Conservation (phyloP, 2,329 filamentous ascomycete genomes). For the Pezicula rhizophila region DNA sequence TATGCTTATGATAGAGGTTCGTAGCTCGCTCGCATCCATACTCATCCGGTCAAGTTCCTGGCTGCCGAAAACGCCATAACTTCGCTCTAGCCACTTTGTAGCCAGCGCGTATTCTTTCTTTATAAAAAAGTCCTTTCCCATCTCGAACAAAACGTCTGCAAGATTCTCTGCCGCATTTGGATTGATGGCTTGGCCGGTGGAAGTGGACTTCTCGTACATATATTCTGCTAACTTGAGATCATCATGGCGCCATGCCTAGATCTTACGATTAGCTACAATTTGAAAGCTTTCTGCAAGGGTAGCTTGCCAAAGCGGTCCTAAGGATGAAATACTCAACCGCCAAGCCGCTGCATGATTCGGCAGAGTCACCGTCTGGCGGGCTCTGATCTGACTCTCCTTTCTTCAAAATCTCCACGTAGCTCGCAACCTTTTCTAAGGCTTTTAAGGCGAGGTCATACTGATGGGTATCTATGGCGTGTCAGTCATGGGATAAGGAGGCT, state of each 20-base stretch:
- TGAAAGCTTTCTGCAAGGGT: neutral
- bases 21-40: constrained; percentile 55
- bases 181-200: constrained; percentile 35
- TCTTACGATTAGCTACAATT: neutral
- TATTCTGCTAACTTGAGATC: constrained; percentile 72
- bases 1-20: constrained; percentile 59
- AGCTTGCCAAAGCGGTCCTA: constrained; percentile 48
- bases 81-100: constrained; percentile 67
- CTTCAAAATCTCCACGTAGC: constrained; percentile 41
- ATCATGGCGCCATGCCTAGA: constrained; percentile 67
- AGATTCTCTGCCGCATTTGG: constrained; percentile 51
- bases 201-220: constrained; percentile 59
- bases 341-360: constrained; percentile 25
- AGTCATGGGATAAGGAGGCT: neutral
- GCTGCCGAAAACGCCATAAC: constrained; percentile 50
- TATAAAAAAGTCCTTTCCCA: constrained; percentile 55
- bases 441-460: constrained; percentile 53
- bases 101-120: constrained; percentile 50
- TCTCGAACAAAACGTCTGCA: constrained; percentile 63
- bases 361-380: constrained; percentile 8
- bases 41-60: constrained; percentile 52
- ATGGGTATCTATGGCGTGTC: constrained; percentile 16
- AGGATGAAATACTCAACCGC: constrained; percentile 27
- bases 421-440: constrained; percentile 58
- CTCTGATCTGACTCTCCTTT: constrained; percentile 20